Evolutionary conservation across 768 basidiomycete species (phyloP).

Genomic region (Rhizopogon sp.): DNA sequence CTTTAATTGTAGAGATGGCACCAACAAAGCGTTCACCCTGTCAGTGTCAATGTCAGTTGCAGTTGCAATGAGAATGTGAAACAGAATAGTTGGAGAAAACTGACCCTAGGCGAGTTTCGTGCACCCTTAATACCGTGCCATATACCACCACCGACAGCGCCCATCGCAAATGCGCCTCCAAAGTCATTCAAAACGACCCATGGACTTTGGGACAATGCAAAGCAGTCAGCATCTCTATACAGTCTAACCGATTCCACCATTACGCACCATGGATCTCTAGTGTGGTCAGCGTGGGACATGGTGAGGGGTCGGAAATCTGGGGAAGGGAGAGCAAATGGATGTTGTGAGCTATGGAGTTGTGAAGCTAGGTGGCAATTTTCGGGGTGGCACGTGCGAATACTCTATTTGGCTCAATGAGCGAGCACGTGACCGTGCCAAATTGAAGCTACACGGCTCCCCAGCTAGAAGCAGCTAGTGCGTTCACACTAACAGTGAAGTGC

Average conservation of each 20-base stretch:
- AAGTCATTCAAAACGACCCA: constrained; percentile 99
- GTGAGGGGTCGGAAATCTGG: constrained; percentile 5
- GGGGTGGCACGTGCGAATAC: no score
- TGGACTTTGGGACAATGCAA: constrained; percentile 49
- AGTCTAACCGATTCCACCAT: background rate
- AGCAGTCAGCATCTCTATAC: constrained; percentile 3
- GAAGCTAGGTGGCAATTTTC: no score
- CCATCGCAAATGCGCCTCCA: constrained; percentile 97
- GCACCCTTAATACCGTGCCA: constrained; percentile 99
- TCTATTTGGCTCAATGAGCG: no score
- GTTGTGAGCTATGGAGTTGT: background rate
- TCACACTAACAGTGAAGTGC: no score
- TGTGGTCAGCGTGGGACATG: constrained; percentile 92
- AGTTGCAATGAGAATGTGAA: background rate
- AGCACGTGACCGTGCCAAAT: no score
- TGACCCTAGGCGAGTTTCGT: constrained; percentile 88
- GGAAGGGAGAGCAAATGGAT: constrained; percentile 1
- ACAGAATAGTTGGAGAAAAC: constrained; percentile 30
- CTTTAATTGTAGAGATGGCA: constrained; percentile 94
- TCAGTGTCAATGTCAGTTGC: background rate
- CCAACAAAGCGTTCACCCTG: constrained; percentile 94
- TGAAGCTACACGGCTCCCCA: no score
- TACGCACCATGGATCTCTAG: constrained; percentile 84
- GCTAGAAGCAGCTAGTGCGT: no score
- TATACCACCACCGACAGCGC: constrained; percentile 94